Percentiles rank a stretch among this genome's conserved stretches.
Evolutionary conservation across 2,329 filamentous ascomycete genomes (phyloP).

Genomic region (Scedosporium minutisporum): DNA sequence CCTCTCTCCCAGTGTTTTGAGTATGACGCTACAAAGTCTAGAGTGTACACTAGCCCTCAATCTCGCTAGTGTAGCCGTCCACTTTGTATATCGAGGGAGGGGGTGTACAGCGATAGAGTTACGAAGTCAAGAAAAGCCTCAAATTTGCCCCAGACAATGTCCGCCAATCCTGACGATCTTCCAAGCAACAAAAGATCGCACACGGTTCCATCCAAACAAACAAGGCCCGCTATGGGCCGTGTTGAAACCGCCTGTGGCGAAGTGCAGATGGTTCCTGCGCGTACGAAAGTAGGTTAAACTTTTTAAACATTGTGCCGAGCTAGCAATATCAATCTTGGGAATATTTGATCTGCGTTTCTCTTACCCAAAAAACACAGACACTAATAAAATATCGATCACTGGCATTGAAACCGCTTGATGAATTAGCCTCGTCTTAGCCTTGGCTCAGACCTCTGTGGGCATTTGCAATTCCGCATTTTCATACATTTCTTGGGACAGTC

Average conservation of each 20-base stretch:
- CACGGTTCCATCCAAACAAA: not conserved
- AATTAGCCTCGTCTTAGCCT: not conserved
- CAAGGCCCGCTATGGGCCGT: not conserved
- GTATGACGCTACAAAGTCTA: too few relatives aligned
- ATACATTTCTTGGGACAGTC: too few relatives aligned
- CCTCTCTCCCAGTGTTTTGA: too few relatives aligned
- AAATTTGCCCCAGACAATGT: not conserved
- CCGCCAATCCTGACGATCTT: not conserved
- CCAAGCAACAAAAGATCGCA: not conserved
- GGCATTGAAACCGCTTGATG: not conserved
- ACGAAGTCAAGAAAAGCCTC: not conserved
- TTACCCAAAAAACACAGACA: not conserved
- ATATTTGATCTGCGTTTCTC: not conserved
- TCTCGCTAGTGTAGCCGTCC: too few relatives aligned
- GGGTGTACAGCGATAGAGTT: not conserved
- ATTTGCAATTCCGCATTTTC: not conserved
- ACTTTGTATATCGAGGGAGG: not conserved
- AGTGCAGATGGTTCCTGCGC: not conserved
- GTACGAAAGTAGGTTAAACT: not conserved
- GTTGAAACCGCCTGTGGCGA: not conserved
- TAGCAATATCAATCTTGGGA: not conserved
- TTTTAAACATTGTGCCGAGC: too few relatives aligned
- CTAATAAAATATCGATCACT: not conserved
- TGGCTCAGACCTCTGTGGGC: not conserved
- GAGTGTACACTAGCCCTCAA: too few relatives aligned